Evolutionary conservation across 805 yeast species (phyloP), one percentile per base, ranked within the genome.

Genomic region (Barnettozyma sp.): DNA sequence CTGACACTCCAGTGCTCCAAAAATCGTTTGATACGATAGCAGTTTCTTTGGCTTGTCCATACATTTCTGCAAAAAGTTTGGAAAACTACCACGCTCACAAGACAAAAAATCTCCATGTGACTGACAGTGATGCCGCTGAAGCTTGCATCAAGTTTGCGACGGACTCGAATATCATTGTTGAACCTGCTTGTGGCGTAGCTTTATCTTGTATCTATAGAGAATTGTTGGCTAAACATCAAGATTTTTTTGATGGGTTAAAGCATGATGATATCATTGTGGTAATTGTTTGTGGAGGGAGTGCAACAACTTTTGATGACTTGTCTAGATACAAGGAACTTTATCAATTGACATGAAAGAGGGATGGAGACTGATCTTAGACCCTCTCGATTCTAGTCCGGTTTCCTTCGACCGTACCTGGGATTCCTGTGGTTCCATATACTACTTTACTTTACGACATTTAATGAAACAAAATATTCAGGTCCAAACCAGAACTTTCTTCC

Each of bases 171-270:
- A 59, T 62, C 30, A 56, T 74, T 17, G 71, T 77, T 0, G 86
- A 80, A 52, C 85, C 85, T 0, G 86, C 86, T 1, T 80, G 86
- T 54, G 85, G 85, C 4, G 82, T 82, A 2, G 73, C 84, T 0
- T 52, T 80, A 20, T 68, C 78, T 16, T 63, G 76, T 14, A 69
- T 66, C n/a, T 71, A 67, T 46, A 50, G 65, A 30, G 55, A 51
- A 5, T 37, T 58, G 16, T 40, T 68, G 25, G 39, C 44, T 19
- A 38, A 57, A 15, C 31, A 62, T 42, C 48, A 60, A 26, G 55
- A 54, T 7, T 46, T 58, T 19, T 51, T 66, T 34, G 41, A 37
- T 4, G 43, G 39, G 7, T 46, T 70, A 32, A 26, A 47, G 4
- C 34, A 51, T 9, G 71, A 72, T 30, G 71, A 67, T 26, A 59